Conservation (phyloP, 2,329 filamentous ascomycete genomes). For the Beauveria sp. region DNA sequence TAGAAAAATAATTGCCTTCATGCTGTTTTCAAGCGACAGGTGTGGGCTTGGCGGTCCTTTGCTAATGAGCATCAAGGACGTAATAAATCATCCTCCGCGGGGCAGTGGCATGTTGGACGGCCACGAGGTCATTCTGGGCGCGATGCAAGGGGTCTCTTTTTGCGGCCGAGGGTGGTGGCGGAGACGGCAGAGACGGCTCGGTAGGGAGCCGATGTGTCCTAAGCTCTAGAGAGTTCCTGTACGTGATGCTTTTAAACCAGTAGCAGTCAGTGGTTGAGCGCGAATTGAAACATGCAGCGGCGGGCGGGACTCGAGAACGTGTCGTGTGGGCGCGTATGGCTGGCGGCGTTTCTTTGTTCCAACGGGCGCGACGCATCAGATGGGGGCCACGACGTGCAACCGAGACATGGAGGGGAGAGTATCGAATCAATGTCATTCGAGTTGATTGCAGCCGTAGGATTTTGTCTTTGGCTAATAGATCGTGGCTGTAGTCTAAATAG, state of each 20-base stretch:
- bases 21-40: not conserved
- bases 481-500: too few relatives aligned
- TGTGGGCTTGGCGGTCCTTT: constrained; percentile 3
- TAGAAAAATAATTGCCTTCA: not conserved
- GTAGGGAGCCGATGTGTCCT: not conserved
- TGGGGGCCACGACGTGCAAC: not conserved
- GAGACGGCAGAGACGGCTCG: not conserved
- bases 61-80: not conserved
- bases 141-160: not conserved
- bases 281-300: not conserved
- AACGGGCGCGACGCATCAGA: not conserved
- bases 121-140: not conserved
- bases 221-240: not conserved
- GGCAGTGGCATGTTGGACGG: not conserved
- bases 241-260: not conserved
- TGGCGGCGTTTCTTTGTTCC: not conserved
- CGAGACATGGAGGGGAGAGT: not conserved
- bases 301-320: not conserved
- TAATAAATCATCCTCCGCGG: not conserved
- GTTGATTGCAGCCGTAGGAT: too few relatives aligned
- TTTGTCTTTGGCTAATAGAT: too few relatives aligned
- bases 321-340: not conserved
- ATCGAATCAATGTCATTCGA: too few relatives aligned
- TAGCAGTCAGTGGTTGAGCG: not conserved
- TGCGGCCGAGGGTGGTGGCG: not conserved